These are phyloP conservation scores for Pseudomonodictys pantanalensis DNA, from an alignment of 495 filamentous ascomycete species.

Conservation along the genomic window DNA sequence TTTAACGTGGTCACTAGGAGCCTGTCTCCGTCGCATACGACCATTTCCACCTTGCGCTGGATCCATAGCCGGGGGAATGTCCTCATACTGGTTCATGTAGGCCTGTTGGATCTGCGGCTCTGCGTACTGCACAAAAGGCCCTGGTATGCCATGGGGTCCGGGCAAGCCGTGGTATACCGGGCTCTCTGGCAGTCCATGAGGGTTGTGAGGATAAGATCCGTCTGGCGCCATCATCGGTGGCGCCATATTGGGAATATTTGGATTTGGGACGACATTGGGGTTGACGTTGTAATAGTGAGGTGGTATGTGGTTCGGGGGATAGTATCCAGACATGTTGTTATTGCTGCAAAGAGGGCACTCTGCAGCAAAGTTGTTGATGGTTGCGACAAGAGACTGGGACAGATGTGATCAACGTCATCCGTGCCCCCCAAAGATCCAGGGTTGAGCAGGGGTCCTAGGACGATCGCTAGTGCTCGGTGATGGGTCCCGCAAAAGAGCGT, in stretches of 20 bases:
- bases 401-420: conserved; percentile 34
- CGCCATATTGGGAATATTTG: conserved; percentile 14
- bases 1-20: conserved; percentile 72
- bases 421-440: conserved; percentile 15
- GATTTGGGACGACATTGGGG: conserved; percentile 23
- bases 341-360: neutral
- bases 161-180: conserved; percentile 24
- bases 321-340: conserved; percentile 33
- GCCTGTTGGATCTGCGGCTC: conserved; percentile 26
- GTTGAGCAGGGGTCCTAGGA: conserved; percentile 14
- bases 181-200: conserved; percentile 15
- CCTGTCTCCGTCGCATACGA: conserved; percentile 31
- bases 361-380: neutral
- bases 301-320: conserved; percentile 29
- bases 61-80: conserved; percentile 10
- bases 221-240: conserved; percentile 20
- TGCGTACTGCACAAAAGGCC: conserved; percentile 17
- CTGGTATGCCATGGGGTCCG: conserved; percentile 16
- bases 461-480: conserved; percentile 20
- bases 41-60: conserved; percentile 13
- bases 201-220: conserved; percentile 16
- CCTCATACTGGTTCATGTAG: conserved; percentile 34
- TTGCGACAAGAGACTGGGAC: conserved; percentile 3
- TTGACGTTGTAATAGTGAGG: conserved; percentile 31
- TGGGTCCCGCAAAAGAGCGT: conserved; percentile 2